Conservation (phyloP, 805 yeast genomes). For the Yarrowia phangngaensis region DNA sequence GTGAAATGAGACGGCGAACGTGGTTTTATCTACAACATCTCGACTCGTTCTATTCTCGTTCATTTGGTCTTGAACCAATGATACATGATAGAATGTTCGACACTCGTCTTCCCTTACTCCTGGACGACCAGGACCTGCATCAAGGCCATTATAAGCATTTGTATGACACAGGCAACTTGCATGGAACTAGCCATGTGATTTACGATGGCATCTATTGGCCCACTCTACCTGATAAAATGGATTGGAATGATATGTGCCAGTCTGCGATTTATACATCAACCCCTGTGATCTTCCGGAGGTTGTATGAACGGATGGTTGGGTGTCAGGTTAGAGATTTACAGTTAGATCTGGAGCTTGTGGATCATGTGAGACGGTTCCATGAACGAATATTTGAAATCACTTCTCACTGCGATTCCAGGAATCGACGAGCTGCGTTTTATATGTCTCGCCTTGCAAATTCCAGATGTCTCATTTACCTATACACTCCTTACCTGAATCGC, state of each 20-base stretch:
- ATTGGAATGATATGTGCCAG: slow-evolving; percentile 26
- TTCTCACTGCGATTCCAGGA: slow-evolving; percentile 1
- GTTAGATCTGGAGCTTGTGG: slow-evolving; percentile 3
- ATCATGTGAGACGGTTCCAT: slow-evolving; percentile 12
- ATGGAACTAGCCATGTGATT: slow-evolving; percentile 5
- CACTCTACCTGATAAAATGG: slow-evolving; percentile 10
- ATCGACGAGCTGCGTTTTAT: slow-evolving; percentile 8
- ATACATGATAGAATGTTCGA: slow-evolving; percentile 16
- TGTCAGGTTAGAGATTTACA: neutral
- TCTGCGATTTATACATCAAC: slow-evolving; percentile 5
- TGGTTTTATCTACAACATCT: slow-evolving; percentile 20
- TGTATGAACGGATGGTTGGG: slow-evolving; percentile 11
- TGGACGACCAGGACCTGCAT: slow-evolving; percentile 16
- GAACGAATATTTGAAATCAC: slow-evolving; percentile 10
- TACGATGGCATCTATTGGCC: slow-evolving; percentile 20
- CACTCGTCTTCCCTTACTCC: neutral
- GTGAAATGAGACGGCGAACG: slow-evolving; percentile 23
- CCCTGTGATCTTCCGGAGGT: slow-evolving; percentile 8
- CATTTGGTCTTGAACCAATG: slow-evolving; percentile 22
- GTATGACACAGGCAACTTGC: slow-evolving; percentile 1
- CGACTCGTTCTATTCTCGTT: slow-evolving; percentile 20
- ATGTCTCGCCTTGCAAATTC: slow-evolving; percentile 24
- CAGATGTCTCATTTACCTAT: slow-evolving; percentile 16
- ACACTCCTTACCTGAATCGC: slow-evolving; percentile 9
- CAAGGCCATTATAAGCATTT: neutral